Evolutionary conservation across 176 grass and related monocot genomes (phyloP), one percentile per base, ranked within the genome.

Genomic region (Avena sativa): DNA sequence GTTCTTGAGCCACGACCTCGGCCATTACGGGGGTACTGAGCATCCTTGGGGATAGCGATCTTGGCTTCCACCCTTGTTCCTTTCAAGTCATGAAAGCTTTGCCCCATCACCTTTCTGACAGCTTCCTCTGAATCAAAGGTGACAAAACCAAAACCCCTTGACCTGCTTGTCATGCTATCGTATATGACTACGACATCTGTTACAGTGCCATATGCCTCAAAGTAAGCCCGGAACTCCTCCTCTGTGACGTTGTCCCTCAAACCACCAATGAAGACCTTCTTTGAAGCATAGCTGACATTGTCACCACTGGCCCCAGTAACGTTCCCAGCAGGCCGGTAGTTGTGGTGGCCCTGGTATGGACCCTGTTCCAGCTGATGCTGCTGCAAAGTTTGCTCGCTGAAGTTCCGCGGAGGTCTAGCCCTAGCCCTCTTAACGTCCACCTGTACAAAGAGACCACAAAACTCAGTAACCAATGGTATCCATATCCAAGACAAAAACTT

Each of bases 211-310:
- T 94, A 98, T 13, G 76, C 89, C 84, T 91, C 90, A 76, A 98
- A 98, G 80, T 94, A 98, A 25, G 69, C 59, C 58, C 47, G 46
- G 71, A 98, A 90, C 43, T 95, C 92, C 0, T 85, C 84, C 61
- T 93, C 89, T 1, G 90, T 94, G 75, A 95, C 74, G 44, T 78
- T 92, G 15, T 92, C 88, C 48, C 85, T 69, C 75, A 98, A 40
- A 8, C 96, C 96, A 13, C 96, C 96, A 60, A 95, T 21, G 83
- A 98, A 98, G 43, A 98, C 86, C 91, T 98, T 98, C 70, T 88
- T 93, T 0, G 91, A 93, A 50, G 79, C 81, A 12, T 88, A 81
- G 79, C 68, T 85, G 5, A n/a, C 15, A 21, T 73, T 81, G 40
- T 52, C n/a, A 9, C 47, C 11, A 5, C 73, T 43, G 13, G 74